Conservation (phyloP, 169 alveolate species). For the Plasmodium relictum region DNA sequence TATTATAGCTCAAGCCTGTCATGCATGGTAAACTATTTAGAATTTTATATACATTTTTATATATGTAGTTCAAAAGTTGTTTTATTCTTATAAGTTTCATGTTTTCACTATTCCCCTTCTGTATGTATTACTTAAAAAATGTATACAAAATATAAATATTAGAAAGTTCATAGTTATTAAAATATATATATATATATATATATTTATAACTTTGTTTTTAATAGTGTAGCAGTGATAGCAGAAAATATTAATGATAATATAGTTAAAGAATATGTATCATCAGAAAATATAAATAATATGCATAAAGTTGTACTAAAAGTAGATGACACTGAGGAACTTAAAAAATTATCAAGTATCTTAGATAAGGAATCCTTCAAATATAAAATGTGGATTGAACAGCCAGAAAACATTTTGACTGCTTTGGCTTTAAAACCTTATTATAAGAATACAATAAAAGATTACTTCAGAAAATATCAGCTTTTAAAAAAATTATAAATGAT, state of each 20-base stretch:
- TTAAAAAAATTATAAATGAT: slow-evolving; percentile 55
- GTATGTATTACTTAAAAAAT: not conserved
- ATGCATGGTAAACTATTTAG: slow-evolving; percentile 79
- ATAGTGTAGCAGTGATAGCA: slow-evolving; percentile 78
- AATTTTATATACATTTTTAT: not conserved
- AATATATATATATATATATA: slow-evolving; percentile 12
- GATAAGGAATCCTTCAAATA: slow-evolving; percentile 54
- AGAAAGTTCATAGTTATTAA: not conserved
- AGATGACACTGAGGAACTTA: slow-evolving; percentile 61
- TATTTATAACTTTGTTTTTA: not conserved
- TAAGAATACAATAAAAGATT: slow-evolving; percentile 71
- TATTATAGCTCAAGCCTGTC: slow-evolving; percentile 84
- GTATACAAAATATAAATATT: not conserved
- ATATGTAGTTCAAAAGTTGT: not conserved
- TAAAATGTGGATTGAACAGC: slow-evolving; percentile 79
- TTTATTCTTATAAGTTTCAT: not conserved
- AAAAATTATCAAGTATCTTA: slow-evolving; percentile 61
- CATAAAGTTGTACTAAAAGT: slow-evolving; percentile 79
- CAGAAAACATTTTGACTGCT: slow-evolving; percentile 80
- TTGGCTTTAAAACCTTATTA: slow-evolving; percentile 79
- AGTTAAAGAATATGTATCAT: slow-evolving; percentile 76
- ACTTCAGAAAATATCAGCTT: slow-evolving; percentile 77
- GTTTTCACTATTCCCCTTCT: not conserved
- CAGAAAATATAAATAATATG: slow-evolving; percentile 78
- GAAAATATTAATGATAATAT: slow-evolving; percentile 59